Conservation (phyloP, 2,329 filamentous ascomycete species). For the Alternaria dauci region DNA sequence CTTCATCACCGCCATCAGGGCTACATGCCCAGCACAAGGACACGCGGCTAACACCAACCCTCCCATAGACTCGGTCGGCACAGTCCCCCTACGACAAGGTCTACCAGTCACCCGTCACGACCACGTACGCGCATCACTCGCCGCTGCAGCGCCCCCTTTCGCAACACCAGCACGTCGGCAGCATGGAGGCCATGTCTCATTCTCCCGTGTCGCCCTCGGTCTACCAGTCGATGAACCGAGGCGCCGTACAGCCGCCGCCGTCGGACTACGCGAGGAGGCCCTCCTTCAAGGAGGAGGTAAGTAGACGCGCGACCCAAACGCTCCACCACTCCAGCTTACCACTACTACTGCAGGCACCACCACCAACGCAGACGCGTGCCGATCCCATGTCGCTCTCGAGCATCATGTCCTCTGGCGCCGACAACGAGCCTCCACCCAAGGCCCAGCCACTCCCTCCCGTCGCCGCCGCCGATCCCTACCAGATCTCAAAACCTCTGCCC, state of each 20-base stretch:
- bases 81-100: conserved; percentile 49
- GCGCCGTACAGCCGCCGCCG: conserved; percentile 47
- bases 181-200: conserved; percentile 49
- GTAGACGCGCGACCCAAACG: conserved; percentile 12
- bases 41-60: conserved; percentile 32
- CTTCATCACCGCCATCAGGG: background rate
- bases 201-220: conserved; percentile 50
- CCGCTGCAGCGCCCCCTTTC: conserved; percentile 50
- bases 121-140: conserved; percentile 46
- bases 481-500: conserved; percentile 31
- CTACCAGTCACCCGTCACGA: conserved; percentile 49
- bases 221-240: conserved; percentile 44
- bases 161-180: conserved; percentile 42
- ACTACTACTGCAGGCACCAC: conserved; percentile 58
- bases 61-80: conserved; percentile 41
- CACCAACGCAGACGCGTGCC: conserved; percentile 80
- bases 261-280: conserved; percentile 40
- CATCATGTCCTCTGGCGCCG: conserved; percentile 84
- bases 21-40: conserved; percentile 8
- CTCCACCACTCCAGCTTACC: conserved; percentile 29
- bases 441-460: conserved; percentile 51
- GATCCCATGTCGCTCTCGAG: conserved; percentile 97
- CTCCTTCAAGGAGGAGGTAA: conserved; percentile 50
- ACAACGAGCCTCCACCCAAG: conserved; percentile 70
- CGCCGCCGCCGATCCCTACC: conserved; percentile 30